Evolutionary conservation across 1,284 basidiomycete species (phyloP).

Genomic region (Sanghuangporus weigelae): DNA sequence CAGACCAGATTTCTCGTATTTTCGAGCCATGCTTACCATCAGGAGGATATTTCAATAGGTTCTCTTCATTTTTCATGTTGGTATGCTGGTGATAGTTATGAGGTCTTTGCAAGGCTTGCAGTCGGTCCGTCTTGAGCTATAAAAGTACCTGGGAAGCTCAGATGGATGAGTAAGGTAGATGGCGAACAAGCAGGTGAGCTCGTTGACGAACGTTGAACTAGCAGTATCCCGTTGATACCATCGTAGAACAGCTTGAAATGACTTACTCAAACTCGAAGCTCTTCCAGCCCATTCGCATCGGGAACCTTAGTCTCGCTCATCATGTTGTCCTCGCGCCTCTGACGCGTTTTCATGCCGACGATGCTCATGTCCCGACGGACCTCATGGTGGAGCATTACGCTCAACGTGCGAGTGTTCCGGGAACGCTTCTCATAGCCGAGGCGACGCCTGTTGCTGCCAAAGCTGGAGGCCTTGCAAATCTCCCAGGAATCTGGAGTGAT

Average conservation of each 20-base stretch:
- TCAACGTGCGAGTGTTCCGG: constrained; percentile 25
- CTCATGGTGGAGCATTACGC: constrained; percentile 24
- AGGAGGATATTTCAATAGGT: no score
- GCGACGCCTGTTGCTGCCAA: constrained; percentile 26
- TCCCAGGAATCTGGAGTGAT: constrained; percentile 25
- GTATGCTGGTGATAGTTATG: background rate
- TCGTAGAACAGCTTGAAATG: background rate
- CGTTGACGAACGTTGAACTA: background rate
- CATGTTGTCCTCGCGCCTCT: constrained; percentile 30
- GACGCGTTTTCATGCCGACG: constrained; percentile 28
- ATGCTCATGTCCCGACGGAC: constrained; percentile 22
- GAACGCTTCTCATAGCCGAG: constrained; percentile 29
- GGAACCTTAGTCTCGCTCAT: constrained; percentile 23
- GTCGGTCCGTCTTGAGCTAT: background rate
- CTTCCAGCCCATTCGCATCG: constrained; percentile 28
- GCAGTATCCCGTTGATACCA: background rate
- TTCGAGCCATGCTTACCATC: no score
- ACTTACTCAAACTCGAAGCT: constrained; percentile 17
- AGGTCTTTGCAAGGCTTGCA: background rate
- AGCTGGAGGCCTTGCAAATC: constrained; percentile 20
- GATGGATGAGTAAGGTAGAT: background rate
- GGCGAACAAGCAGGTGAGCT: background rate
- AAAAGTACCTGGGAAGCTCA: background rate
- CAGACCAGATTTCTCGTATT: no score
- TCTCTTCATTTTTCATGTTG: no score